Percentiles rank a stretch among this genome's conserved stretches.
Conservation (phyloP, 1,284 basidiomycete genomes). For the Tilletia horrida region DNA sequence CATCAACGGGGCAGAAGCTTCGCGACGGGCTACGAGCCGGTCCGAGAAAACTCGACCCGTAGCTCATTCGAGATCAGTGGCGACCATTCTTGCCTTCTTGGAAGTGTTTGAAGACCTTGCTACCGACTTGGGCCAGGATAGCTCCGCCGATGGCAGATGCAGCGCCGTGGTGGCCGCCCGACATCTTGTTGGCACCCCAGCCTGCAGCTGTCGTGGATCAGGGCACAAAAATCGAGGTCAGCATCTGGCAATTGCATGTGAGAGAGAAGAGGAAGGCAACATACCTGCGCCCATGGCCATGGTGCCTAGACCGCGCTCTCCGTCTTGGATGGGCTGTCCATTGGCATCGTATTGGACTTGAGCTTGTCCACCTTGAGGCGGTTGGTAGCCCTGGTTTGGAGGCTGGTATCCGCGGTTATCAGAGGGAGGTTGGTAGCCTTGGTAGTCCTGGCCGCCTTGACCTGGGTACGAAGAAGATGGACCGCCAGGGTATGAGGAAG, state of each 20-base stretch:
- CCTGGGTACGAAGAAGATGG: slow-evolving; percentile 23
- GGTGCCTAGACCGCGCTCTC: slow-evolving; percentile 45
- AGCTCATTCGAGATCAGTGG: too few relatives aligned
- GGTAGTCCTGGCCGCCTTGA: neutral
- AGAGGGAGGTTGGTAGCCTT: slow-evolving; percentile 9
- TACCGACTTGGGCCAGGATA: slow-evolving; percentile 39
- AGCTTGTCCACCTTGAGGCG: slow-evolving; percentile 23
- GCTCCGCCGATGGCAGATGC: slow-evolving; percentile 37
- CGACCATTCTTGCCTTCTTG: neutral
- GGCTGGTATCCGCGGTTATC: slow-evolving; percentile 9
- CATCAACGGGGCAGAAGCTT: too few relatives aligned
- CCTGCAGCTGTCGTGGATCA: slow-evolving; percentile 26
- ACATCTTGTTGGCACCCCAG: slow-evolving; percentile 41
- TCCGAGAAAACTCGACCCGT: too few relatives aligned
- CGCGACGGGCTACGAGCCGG: too few relatives aligned
- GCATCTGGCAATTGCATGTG: neutral
- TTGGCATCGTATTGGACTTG: slow-evolving; percentile 39
- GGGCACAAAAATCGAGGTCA: neutral
- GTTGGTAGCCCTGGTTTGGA: slow-evolving; percentile 16
- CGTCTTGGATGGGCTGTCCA: slow-evolving; percentile 36
- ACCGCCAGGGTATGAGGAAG: slow-evolving; percentile 21
- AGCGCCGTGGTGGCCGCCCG: slow-evolving; percentile 35
- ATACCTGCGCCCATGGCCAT: slow-evolving; percentile 35
- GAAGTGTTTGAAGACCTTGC: slow-evolving; percentile 32
- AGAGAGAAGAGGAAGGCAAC: neutral